phyloP scores from a whole-genome alignment of 108 stramenopile species.

The Nitzschia putrida region DNA sequence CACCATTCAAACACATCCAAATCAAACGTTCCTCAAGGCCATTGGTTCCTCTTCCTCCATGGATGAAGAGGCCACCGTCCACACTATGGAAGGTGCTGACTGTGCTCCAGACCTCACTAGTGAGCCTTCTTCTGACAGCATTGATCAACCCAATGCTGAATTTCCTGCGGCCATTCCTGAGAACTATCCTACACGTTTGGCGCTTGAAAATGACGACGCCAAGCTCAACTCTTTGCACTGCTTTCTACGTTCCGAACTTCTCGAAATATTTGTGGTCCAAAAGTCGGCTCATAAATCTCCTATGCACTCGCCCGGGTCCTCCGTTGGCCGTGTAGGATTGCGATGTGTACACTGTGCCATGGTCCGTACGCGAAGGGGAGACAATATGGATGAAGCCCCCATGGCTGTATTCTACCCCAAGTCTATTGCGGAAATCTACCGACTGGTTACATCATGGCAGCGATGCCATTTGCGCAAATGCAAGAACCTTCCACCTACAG shows the following conservation, averaged over 20 bases:
- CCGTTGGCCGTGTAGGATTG: slow-evolving; percentile 74
- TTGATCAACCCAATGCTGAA: slow-evolving; percentile 18
- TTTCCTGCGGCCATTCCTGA: slow-evolving; percentile 38
- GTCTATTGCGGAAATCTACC: slow-evolving; percentile 73
- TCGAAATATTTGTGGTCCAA: slow-evolving; percentile 56
- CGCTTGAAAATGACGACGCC: slow-evolving; percentile 34
- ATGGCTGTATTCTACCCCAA: slow-evolving; percentile 81
- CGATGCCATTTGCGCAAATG: slow-evolving; percentile 79
- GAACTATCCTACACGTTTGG: slow-evolving; percentile 45
- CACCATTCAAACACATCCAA: slow-evolving; percentile 9
- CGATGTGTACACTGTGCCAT: slow-evolving; percentile 80
- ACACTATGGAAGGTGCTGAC: slow-evolving; percentile 18
- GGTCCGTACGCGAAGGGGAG: slow-evolving; percentile 31
- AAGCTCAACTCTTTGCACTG: slow-evolving; percentile 62
- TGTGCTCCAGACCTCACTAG: slow-evolving; percentile 35
- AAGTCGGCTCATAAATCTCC: slow-evolving; percentile 54
- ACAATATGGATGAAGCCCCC: slow-evolving; percentile 55
- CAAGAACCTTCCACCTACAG: slow-evolving; percentile 60
- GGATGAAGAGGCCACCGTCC: slow-evolving; percentile 24
- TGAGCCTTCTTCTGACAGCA: slow-evolving; percentile 28
- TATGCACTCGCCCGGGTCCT: slow-evolving; percentile 41
- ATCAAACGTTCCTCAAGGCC: not conserved
- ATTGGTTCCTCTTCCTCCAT: slow-evolving; percentile 11
- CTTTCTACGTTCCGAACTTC: slow-evolving; percentile 50
- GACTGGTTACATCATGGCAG: slow-evolving; percentile 83